Evolutionary conservation across 371 early-diverging fungal species (phyloP).

Genomic region (Zychaea mexicana): DNA sequence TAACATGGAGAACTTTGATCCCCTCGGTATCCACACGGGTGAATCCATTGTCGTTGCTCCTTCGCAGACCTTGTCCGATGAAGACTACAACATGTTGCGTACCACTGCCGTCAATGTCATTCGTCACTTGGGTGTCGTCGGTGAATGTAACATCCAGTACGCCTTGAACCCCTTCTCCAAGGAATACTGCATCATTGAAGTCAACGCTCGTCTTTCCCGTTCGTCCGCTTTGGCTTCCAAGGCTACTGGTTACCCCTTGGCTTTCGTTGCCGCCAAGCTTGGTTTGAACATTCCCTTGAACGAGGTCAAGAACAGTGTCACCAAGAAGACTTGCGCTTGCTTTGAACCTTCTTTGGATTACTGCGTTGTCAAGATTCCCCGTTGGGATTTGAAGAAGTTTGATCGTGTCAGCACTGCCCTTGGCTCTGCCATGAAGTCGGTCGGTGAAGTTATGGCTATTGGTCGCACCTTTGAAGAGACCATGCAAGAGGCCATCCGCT

Average conservation of each 20-base stretch:
- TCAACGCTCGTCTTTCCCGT: conserved; percentile 93
- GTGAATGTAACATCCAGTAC: conserved; percentile 97
- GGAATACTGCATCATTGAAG: conserved; percentile 94
- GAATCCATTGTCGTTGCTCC: conserved; percentile 97
- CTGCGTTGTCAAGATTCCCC: conserved; percentile 93
- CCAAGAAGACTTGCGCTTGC: conserved; percentile 90
- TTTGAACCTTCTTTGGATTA: conserved; percentile 96
- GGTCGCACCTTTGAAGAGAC: conserved; percentile 95
- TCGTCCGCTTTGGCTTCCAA: conserved; percentile 89
- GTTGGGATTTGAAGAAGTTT: conserved; percentile 96
- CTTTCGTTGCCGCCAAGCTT: conserved; percentile 95
- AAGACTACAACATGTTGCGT: conserved; percentile 94
- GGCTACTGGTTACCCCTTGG: conserved; percentile 95
- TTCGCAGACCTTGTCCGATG: conserved; percentile 90
- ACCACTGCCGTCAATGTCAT: conserved; percentile 93
- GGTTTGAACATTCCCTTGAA: conserved; percentile 84
- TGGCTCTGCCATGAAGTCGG: conserved; percentile 91
- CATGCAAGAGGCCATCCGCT: conserved; percentile 89
- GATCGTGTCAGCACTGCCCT: conserved; percentile 81
- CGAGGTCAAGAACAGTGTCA: conserved; percentile 88
- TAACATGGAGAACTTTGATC: conserved; percentile 99
- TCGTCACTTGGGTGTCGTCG: conserved; percentile 94
- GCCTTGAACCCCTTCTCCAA: conserved; percentile 85
- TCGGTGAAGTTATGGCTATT: conserved; percentile 97
- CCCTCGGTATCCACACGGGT: conserved; percentile 94